Percentiles rank a stretch among this genome's conserved stretches.
These are phyloP conservation scores for Colletotrichum sp. DNA, from an alignment of 2,329 filamentous ascomycete genomes.

Conservation along the genomic window DNA sequence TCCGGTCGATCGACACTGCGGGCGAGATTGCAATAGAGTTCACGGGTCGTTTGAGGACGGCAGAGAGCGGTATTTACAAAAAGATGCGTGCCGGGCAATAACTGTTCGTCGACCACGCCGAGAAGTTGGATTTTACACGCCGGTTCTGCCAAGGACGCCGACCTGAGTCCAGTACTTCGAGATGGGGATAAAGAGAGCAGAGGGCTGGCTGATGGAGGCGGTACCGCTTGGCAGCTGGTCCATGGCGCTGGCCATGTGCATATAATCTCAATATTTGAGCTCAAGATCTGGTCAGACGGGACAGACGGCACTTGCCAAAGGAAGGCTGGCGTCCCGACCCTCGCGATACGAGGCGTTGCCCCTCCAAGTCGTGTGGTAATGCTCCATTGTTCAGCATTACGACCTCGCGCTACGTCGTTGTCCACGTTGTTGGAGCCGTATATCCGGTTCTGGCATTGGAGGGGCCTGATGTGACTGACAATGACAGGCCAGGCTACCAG, in stretches of 20 bases:
- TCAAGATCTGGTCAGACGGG: neutral
- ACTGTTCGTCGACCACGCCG: neutral
- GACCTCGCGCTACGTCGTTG: neutral
- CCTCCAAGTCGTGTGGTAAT: neutral
- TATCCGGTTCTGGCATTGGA: neutral
- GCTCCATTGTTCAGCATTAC: neutral
- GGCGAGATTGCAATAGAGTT: neutral
- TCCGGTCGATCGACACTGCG: conserved; percentile 12
- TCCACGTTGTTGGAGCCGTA: neutral
- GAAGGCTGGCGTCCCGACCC: neutral
- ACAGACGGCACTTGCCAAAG: neutral
- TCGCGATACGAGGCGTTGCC: conserved; percentile 9
- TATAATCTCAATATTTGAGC: neutral
- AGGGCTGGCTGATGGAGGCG: neutral
- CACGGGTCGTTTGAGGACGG: neutral
- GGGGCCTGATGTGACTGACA: neutral
- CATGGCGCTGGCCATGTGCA: conserved; percentile 5
- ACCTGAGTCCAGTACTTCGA: neutral
- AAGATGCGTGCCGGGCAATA: neutral
- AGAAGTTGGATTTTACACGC: neutral
- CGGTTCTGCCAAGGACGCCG: neutral
- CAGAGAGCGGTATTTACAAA: conserved; percentile 15
- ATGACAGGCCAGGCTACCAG: neutral
- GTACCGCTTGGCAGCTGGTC: conserved; percentile 5
- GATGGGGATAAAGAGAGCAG: neutral